Percentiles rank a stretch among this genome's conserved stretches.
Conservation (phyloP, 2,329 filamentous ascomycete species). For the Trichoderma sp. region DNA sequence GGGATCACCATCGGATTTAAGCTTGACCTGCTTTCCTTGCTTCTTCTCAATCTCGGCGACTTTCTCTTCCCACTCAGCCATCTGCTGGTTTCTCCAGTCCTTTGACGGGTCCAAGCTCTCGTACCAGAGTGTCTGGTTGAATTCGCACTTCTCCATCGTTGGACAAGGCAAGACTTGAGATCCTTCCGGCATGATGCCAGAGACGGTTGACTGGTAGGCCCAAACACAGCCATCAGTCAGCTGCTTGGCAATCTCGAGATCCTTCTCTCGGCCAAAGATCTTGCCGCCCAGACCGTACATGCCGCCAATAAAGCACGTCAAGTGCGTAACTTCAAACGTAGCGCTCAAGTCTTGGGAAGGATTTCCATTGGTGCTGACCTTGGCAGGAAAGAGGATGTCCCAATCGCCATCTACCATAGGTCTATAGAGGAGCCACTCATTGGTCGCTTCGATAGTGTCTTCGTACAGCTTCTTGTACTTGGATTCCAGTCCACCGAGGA, state of each 20-base stretch:
- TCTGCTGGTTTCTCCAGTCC: conserved; percentile 45
- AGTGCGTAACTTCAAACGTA: conserved; percentile 63
- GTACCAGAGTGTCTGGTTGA: conserved; percentile 53
- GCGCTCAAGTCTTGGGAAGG: conserved; percentile 44
- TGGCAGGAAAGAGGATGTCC: conserved; percentile 74
- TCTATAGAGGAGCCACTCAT: conserved; percentile 73
- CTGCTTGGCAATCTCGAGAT: conserved; percentile 63
- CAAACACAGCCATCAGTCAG: conserved; percentile 71
- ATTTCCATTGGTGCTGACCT: conserved; percentile 51
- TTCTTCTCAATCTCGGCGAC: conserved; percentile 38
- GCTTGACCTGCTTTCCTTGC: conserved; percentile 19
- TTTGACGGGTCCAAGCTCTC: conserved; percentile 50
- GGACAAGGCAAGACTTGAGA: conserved; percentile 50
- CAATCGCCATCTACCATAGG: conserved; percentile 70
- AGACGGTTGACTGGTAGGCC: conserved; percentile 63
- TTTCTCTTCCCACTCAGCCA: conserved; percentile 49
- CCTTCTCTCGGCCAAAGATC: conserved; percentile 59
- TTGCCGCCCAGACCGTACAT: conserved; percentile 69
- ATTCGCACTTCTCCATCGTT: conserved; percentile 50
- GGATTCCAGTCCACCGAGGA: conserved; percentile 71
- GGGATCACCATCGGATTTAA: not conserved
- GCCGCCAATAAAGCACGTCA: conserved; percentile 69
- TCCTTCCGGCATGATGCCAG: conserved; percentile 67
- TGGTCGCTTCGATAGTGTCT: conserved; percentile 65
- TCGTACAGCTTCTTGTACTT: conserved; percentile 76